Evolutionary conservation across 495 filamentous ascomycete species (phyloP), one percentile per base, ranked within the genome.

Genomic region (Xylaria grammica): DNA sequence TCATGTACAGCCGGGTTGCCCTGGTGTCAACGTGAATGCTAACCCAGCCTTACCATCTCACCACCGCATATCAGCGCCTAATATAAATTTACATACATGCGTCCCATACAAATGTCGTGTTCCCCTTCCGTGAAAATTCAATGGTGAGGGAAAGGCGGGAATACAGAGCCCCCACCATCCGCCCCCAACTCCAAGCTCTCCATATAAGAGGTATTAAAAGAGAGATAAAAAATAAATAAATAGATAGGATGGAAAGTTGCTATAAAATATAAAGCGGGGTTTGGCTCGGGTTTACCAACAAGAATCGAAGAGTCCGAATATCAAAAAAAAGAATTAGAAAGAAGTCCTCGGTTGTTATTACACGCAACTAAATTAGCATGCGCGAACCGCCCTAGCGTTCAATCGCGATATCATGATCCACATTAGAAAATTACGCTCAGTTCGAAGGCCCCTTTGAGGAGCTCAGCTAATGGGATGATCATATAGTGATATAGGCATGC

Each of bases 181-280:
- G 7, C 11, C 32, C 52, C 6, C 20, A 55, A 55, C 52, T 55
- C 52, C 52, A 2, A 42, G 52, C 52, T 55, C 11, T n/a, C n/a
- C 19, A 36, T 54, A 54, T 36, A 54, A 56, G 17, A 15, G 40
- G 17, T 36, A 5, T 36, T 4, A 38, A 13, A 53, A 24, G 52
- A 40, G 36, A 57, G 26, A 57, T 11, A 42, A 19, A 44, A 30
- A 61, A 42, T 42, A 42, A 4, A 20, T 3, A 48, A 48, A 1
- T 22, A 48, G 5, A 48, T 48, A 22, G n/a, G n/a, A n/a, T n/a
- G n/a, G n/a, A 48, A 22, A 17, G n/a, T 61, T 52, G 49, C 49
- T 62, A 53, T 45, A 50, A 48, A 49, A 49, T 62, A 62, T 62
- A 53, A 62, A 54, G 60, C 60, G 60, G 20, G 48, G 22, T 30